phyloP scores from a whole-genome alignment of 441 rosid genomes.

The Arabidopsis lyrata region DNA sequence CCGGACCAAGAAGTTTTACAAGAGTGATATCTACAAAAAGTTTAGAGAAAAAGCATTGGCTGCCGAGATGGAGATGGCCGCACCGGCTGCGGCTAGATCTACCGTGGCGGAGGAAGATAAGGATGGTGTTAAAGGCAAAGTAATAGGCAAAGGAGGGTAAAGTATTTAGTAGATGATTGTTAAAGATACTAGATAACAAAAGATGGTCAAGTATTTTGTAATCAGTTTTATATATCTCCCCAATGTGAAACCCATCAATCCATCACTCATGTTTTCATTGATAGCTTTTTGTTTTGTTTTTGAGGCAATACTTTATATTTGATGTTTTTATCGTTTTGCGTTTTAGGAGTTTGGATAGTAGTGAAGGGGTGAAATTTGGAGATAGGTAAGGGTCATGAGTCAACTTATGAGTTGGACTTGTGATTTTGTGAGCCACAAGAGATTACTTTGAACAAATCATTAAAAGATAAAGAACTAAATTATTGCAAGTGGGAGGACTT shows the following conservation, averaged over 20 bases:
- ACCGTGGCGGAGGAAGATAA: conserved; percentile 23
- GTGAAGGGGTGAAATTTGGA: conserved; percentile 36
- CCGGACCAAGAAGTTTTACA: conserved; percentile 79
- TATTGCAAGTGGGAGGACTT: conserved; percentile 38
- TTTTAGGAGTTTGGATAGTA: conserved; percentile 18
- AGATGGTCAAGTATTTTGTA: conserved; percentile 21
- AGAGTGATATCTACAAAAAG: conserved; percentile 79
- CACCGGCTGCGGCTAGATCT: not conserved
- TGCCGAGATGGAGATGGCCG: conserved; percentile 57
- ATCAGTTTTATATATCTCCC: conserved; percentile 10
- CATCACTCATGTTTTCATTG: not conserved
- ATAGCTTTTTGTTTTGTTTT: not conserved
- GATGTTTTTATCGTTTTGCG: conserved; percentile 35
- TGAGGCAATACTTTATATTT: conserved; percentile 16
- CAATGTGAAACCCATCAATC: conserved; percentile 18
- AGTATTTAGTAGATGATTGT: conserved; percentile 31
- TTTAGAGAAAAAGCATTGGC: conserved; percentile 61
- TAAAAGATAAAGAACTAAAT: conserved; percentile 35
- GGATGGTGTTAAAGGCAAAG: conserved; percentile 33
- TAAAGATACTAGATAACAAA: conserved; percentile 8
- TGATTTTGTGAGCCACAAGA: conserved; percentile 36
- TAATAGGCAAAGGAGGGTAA: conserved; percentile 28
- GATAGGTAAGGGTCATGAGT: conserved; percentile 22
- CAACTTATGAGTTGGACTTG: conserved; percentile 36
- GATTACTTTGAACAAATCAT: conserved; percentile 21